phyloP scores from a whole-genome alignment of 2,329 filamentous ascomycete species.

The Aspergillus niger region DNA sequence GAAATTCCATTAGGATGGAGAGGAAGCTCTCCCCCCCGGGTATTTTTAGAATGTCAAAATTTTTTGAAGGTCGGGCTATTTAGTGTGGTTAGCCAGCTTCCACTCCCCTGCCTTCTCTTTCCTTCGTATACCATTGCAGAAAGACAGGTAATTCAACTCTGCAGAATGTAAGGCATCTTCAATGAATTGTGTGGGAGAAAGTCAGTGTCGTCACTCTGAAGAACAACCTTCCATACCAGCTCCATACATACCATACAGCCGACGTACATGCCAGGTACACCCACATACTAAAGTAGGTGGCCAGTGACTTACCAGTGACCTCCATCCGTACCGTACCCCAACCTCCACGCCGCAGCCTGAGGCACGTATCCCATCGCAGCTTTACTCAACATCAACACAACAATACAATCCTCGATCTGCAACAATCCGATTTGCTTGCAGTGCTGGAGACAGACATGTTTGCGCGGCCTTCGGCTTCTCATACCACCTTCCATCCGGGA shows the following conservation, averaged over 20 bases:
- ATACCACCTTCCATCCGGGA: background rate
- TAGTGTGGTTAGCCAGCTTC: too few relatives aligned
- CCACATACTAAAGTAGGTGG: too few relatives aligned
- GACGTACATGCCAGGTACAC: background rate
- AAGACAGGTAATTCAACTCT: background rate
- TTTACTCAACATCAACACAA: background rate
- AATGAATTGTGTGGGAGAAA: background rate
- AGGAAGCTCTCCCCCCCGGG: background rate
- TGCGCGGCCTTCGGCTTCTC: background rate
- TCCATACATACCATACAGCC: background rate
- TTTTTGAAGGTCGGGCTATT: background rate
- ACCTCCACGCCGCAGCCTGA: background rate
- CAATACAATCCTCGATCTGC: background rate
- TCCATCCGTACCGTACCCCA: background rate
- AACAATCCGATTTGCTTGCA: background rate
- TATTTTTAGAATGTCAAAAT: background rate
- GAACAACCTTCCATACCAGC: background rate
- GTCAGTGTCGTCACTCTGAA: background rate
- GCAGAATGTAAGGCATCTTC: background rate
- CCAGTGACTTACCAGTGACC: too few relatives aligned
- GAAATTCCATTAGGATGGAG: background rate
- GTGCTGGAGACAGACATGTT: background rate
- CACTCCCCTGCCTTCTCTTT: too few relatives aligned
- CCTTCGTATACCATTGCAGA: too few relatives aligned
- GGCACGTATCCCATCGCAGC: background rate